phyloP scores from a whole-genome alignment of 2,329 filamentous ascomycete genomes.

The Pseudocercospora pini-densiflorae region DNA sequence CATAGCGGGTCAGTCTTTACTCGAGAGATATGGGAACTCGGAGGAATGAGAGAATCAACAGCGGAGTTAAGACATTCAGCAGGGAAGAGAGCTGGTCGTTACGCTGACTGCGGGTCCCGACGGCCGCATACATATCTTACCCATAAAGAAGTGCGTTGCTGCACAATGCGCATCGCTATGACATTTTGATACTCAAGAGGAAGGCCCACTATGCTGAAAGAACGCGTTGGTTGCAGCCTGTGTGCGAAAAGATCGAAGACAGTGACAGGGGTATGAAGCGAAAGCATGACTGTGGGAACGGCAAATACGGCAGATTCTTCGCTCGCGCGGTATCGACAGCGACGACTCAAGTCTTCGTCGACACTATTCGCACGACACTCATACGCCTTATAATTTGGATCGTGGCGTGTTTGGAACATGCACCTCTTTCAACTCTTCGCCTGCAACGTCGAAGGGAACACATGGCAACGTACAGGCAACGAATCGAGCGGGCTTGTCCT shows the following conservation, averaged over 20 bases:
- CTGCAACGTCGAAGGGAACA: constrained; percentile 28
- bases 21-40: too few relatives aligned
- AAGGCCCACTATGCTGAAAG: not conserved
- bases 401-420: not conserved
- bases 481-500: constrained; percentile 28
- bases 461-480: constrained; percentile 28
- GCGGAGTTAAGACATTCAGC: too few relatives aligned
- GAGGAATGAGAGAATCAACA: too few relatives aligned
- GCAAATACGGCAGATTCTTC: not conserved
- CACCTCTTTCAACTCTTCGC: constrained; percentile 24
- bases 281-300: not conserved
- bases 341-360: not conserved
- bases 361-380: not conserved
- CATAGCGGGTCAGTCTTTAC: not conserved
- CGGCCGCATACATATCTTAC: not conserved
- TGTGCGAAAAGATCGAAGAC: not conserved
- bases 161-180: not conserved
- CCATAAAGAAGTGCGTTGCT: not conserved
- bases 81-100: not conserved
- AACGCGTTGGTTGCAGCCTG: too few relatives aligned
- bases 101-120: not conserved
- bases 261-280: not conserved
- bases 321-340: not conserved
- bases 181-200: not conserved
- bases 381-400: constrained; percentile 10